phyloP scores from a whole-genome alignment of 306 rosid species.

The Vicia sativa region DNA sequence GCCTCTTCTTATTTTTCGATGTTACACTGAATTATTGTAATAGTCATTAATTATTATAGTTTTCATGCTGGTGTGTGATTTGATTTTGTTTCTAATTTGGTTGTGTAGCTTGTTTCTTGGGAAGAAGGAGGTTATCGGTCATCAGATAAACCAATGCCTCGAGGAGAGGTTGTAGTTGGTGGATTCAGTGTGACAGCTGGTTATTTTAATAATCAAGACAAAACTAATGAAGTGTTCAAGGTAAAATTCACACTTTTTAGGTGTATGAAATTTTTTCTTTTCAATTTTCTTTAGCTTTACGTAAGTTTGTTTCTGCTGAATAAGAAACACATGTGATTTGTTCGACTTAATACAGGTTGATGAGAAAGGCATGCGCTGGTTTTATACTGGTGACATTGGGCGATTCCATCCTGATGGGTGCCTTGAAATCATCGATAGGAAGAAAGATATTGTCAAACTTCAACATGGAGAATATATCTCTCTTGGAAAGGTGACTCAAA shows the following conservation, averaged over 20 bases:
- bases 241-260: constrained; percentile 42
- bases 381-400: constrained; percentile 85
- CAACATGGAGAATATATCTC: constrained; percentile 96
- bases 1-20: constrained; percentile 16
- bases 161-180: constrained; percentile 88
- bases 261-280: constrained; percentile 12
- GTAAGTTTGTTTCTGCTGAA: constrained; percentile 30
- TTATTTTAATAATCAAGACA: constrained; percentile 80
- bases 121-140: constrained; percentile 82
- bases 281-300: constrained; percentile 1
- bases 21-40: constrained; percentile 18
- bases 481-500: constrained; percentile 76
- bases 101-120: constrained; percentile 90
- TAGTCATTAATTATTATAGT: constrained; percentile 2
- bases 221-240: constrained; percentile 85
- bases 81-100: constrained; percentile 38
- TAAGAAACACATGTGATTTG: constrained; percentile 15
- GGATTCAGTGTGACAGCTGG: constrained; percentile 84
- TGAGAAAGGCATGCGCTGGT: constrained; percentile 86
- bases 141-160: constrained; percentile 91
- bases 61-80: constrained; percentile 15
- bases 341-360: constrained; percentile 56
- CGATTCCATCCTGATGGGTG: constrained; percentile 86
- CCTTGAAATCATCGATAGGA: constrained; percentile 91
- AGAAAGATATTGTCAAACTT: constrained; percentile 94